phyloP scores from a whole-genome alignment of 2,329 filamentous ascomycete species.

The Sporothrix euskadiensis region DNA sequence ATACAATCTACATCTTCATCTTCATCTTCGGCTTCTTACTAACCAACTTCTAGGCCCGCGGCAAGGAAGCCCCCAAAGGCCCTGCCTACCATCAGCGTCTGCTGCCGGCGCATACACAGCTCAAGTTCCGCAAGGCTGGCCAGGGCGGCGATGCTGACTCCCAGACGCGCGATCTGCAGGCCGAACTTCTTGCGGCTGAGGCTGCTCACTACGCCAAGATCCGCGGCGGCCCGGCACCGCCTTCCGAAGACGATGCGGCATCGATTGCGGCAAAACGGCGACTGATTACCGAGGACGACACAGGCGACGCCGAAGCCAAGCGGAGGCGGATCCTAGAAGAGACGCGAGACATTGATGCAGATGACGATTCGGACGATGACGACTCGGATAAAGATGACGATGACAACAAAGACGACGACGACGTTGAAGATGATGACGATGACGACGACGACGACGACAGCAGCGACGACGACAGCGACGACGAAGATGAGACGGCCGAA shows the following conservation, averaged over 20 bases:
- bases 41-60: slow-evolving; percentile 64
- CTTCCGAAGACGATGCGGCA: slow-evolving; percentile 46
- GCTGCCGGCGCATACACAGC: slow-evolving; percentile 85
- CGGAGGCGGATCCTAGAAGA: slow-evolving; percentile 84
- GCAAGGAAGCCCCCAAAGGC: slow-evolving; percentile 91
- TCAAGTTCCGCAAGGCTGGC: slow-evolving; percentile 86
- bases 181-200: slow-evolving; percentile 87
- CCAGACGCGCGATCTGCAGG: slow-evolving; percentile 68
- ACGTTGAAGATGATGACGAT: slow-evolving; percentile 70
- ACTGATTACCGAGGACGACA: slow-evolving; percentile 22
- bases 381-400: slow-evolving; percentile 58
- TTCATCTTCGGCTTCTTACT: not conserved
- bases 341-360: slow-evolving; percentile 80
- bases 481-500: slow-evolving; percentile 81
- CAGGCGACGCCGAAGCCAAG: slow-evolving; percentile 66
- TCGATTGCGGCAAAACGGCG: slow-evolving; percentile 33
- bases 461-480: slow-evolving; percentile 67
- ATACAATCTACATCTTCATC: not conserved
- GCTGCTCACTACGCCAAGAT: slow-evolving; percentile 84
- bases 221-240: slow-evolving; percentile 57
- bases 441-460: slow-evolving; percentile 61
- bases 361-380: slow-evolving; percentile 60
- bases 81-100: slow-evolving; percentile 96
- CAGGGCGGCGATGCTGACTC: slow-evolving; percentile 81
- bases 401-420: slow-evolving; percentile 57